Evolutionary conservation across 2,329 filamentous ascomycete genomes (phyloP).

Genomic region (Lachnellula hyalina): DNA sequence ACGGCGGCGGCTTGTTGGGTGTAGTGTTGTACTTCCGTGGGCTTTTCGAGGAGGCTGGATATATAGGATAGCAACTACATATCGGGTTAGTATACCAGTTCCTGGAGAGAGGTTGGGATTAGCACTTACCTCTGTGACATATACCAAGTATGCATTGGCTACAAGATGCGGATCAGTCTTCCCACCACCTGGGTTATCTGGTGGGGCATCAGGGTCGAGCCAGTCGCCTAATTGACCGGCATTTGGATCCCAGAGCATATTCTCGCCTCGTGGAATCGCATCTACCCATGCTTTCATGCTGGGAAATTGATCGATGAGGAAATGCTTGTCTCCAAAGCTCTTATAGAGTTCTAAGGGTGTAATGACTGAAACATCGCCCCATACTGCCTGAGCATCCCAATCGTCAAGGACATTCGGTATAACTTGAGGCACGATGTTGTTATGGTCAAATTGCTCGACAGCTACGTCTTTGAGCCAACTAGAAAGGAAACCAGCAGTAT

Average conservation of each 20-base stretch:
- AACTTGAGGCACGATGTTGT: conserved; percentile 15
- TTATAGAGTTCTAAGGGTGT: conserved; percentile 39
- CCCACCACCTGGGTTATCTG: conserved; percentile 35
- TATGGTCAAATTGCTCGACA: conserved; percentile 31
- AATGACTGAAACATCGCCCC: conserved; percentile 40
- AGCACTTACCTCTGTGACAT: conserved; percentile 30
- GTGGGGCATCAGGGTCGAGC: conserved; percentile 43
- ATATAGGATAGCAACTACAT: conserved; percentile 33
- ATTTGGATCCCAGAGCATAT: conserved; percentile 37
- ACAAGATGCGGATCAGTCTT: conserved; percentile 38
- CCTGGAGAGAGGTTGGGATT: background rate
- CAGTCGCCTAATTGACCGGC: conserved; percentile 41
- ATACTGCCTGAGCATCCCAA: conserved; percentile 26
- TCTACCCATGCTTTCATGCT: conserved; percentile 39
- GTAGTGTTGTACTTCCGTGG: conserved; percentile 23
- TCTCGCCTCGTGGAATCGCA: conserved; percentile 31
- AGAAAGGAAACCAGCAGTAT: conserved; percentile 31
- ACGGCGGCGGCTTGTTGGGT: conserved; percentile 16
- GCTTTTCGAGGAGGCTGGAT: conserved; percentile 27
- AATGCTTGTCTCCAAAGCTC: conserved; percentile 33
- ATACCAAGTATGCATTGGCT: conserved; percentile 43
- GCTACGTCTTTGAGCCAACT: conserved; percentile 34
- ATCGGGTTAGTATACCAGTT: too few species aligned
- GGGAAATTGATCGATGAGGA: conserved; percentile 36
- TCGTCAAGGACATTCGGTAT: conserved; percentile 17